Conservation (phyloP, 208 protist genomes). For the Leishmania arabica region DNA sequence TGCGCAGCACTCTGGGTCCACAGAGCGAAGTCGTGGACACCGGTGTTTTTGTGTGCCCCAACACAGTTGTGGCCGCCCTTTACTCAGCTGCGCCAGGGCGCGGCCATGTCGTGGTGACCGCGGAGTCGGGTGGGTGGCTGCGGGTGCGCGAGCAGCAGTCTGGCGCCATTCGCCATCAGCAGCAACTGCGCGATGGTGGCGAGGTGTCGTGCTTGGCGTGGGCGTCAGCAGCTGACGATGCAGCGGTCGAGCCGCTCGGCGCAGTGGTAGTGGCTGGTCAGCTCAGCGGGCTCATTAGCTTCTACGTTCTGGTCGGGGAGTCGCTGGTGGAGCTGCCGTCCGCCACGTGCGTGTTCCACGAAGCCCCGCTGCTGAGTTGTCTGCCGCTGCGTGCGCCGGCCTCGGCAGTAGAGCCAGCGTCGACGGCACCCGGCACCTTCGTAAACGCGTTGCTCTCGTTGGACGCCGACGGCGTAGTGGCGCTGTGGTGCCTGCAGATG, state of each 20-base stretch:
- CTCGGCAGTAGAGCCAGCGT: neutral
- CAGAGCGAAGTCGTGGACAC: conserved; percentile 37
- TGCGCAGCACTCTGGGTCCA: conserved; percentile 24
- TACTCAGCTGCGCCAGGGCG: conserved; percentile 16
- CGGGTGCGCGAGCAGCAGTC: conserved; percentile 47
- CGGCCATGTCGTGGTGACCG: conserved; percentile 29
- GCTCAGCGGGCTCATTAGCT: conserved; percentile 37
- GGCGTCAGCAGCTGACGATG: conserved; percentile 3
- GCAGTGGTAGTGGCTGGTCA: conserved; percentile 29
- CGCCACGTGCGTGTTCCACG: conserved; percentile 35
- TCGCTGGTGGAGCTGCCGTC: conserved; percentile 29
- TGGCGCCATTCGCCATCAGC: conserved; percentile 46
- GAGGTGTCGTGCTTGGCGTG: conserved; percentile 39
- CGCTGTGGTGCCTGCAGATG: conserved; percentile 29
- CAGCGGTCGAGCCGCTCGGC: neutral
- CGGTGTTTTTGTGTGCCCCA: conserved; percentile 46
- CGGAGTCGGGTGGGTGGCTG: conserved; percentile 54
- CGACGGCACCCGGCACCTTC: neutral
- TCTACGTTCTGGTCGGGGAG: conserved; percentile 31
- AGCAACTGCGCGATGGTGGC: conserved; percentile 34
- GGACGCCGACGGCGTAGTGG: conserved; percentile 37
- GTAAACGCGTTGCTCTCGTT: conserved; percentile 23
- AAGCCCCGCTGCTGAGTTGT: conserved; percentile 24
- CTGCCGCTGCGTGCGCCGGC: conserved; percentile 24
- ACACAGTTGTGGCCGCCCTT: conserved; percentile 43